These are phyloP conservation scores for Flaveria ramosissima DNA, from an alignment of 129 eudicot genomes.

Conservation along the genomic window DNA sequence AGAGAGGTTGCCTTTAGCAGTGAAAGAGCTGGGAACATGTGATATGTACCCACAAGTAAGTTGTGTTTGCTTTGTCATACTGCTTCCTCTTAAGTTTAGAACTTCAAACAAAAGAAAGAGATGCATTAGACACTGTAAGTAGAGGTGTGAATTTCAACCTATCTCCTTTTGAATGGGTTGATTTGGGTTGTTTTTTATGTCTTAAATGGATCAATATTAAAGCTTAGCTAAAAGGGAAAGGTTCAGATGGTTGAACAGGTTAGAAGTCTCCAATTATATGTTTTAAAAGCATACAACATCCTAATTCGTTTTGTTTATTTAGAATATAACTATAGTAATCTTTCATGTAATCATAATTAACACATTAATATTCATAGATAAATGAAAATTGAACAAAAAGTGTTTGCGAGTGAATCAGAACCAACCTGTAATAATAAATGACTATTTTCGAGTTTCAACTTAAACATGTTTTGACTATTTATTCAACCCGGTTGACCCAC, in stretches of 20 bases:
- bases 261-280: neutral
- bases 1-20: constrained; percentile 92
- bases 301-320: neutral
- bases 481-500: neutral
- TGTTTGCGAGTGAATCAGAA: neutral
- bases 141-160: constrained; percentile 4
- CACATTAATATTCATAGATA: neutral
- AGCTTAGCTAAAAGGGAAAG: neutral
- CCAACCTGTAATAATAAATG: neutral
- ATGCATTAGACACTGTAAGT: neutral
- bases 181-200: neutral
- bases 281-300: neutral
- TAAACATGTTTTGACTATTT: neutral
- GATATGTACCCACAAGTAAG: constrained; percentile 94
- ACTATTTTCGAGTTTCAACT: neutral
- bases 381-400: neutral
- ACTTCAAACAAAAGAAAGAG: constrained; percentile 15
- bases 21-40: constrained; percentile 92
- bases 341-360: neutral
- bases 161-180: neutral
- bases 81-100: neutral
- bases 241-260: neutral
- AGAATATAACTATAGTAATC: neutral
- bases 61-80: constrained; percentile 20
- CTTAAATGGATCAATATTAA: neutral